Base-by-base conservation (phyloP, 345 rosid genomes). In the Populus tremula region DNA sequence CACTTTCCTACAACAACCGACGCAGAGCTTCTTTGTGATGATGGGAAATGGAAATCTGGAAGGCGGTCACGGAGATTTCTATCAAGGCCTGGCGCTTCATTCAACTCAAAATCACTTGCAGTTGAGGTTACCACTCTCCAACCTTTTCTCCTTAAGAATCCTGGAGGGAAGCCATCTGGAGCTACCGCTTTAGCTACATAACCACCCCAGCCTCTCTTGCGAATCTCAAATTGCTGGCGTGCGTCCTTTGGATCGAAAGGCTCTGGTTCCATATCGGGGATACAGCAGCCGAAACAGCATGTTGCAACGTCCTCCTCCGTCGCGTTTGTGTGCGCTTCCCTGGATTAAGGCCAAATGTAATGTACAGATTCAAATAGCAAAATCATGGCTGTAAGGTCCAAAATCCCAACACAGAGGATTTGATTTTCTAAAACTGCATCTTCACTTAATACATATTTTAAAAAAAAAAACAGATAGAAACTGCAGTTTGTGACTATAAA, bases 11-110 rank as follows among this genome's bases (percentile, higher is more conserved):
- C 82, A 45, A 45, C 62, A 18, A 59, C 64, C 14, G 77, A 21
- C 1, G 16, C 11, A 6, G 63, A 79, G 21, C 56, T 43, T 23
- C 4, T 41, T 23, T 73, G 47, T 29, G 82, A 79, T 74, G 61
- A 16, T 14, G 82, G 54, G 45, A 79, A 67, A 5, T n/a, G 59
- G 59, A 74, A 41, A 16, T 56, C 72, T 36, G 81, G 81, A 56
- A 79, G 77, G 45, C 54, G 62, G 18, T 31, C 62, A 1, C 69
- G 77, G 43, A 79, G 61, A 17, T 53, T 29, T 36, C 25, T 29
- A 54, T 79, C 73, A 31, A 79, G 77, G 18, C 81, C 81, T 67
- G 14, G 1, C 41, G 81, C 81, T 79, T 79, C 81, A 2, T 29
- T 56, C 31, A 79, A 73, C 63, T 25, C 33, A 31, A 73, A 54